Percentiles rank a stretch among this genome's conserved stretches.
Evolutionary conservation across 2,329 filamentous ascomycete genomes (phyloP).

Genomic region (Furcasterigmium furcatum): DNA sequence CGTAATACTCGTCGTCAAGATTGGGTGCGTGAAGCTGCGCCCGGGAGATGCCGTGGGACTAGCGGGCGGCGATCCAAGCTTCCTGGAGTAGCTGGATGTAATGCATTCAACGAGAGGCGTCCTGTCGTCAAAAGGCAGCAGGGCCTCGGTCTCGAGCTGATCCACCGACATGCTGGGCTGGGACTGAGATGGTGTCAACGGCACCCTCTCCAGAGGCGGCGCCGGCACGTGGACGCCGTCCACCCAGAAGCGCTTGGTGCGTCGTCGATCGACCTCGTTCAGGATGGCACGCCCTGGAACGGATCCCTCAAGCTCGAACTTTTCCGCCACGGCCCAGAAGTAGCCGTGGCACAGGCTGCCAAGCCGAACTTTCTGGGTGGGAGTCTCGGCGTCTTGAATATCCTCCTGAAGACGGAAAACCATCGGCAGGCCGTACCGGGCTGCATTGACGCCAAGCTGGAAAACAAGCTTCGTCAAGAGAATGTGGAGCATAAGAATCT

Average conservation of each 20-base stretch:
- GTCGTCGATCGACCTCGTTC: slow-evolving; percentile 72
- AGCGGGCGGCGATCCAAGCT: slow-evolving; percentile 58
- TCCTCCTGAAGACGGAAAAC: slow-evolving; percentile 85
- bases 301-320: slow-evolving; percentile 72
- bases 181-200: slow-evolving; percentile 15
- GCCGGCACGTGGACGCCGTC: slow-evolving; percentile 71
- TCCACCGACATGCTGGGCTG: slow-evolving; percentile 45
- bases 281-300: slow-evolving; percentile 68
- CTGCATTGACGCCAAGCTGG: slow-evolving; percentile 79
- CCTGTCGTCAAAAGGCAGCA: slow-evolving; percentile 75
- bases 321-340: slow-evolving; percentile 75
- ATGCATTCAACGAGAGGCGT: slow-evolving; percentile 71
- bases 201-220: slow-evolving; percentile 57
- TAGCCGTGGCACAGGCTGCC: slow-evolving; percentile 88
- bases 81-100: slow-evolving; percentile 65
- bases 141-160: slow-evolving; percentile 57
- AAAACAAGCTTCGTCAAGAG: slow-evolving; percentile 72
- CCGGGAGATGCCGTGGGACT: slow-evolving; percentile 70
- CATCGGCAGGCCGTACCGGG: slow-evolving; percentile 80
- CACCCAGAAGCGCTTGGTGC: slow-evolving; percentile 75
- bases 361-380: slow-evolving; percentile 71
- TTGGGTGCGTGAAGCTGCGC: slow-evolving; percentile 59
- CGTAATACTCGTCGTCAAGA: slow-evolving; percentile 35
- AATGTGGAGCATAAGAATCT: slow-evolving; percentile 74
- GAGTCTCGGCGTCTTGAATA: slow-evolving; percentile 62